Evolutionary conservation across 345 rosid species (phyloP).

Genomic region (Citrus cavaleriei): DNA sequence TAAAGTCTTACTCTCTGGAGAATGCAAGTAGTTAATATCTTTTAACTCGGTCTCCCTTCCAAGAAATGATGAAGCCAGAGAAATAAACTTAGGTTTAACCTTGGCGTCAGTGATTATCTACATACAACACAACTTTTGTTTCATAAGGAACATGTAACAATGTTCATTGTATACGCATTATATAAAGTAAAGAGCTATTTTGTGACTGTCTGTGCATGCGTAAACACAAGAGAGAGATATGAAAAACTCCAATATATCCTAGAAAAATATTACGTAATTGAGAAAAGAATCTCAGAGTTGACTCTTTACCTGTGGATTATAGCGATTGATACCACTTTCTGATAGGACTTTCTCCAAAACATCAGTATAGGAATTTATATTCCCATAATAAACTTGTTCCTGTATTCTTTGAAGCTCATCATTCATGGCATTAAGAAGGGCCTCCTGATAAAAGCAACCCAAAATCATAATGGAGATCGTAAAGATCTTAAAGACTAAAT

Average conservation of each 20-base stretch:
- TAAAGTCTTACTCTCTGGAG: conserved; percentile 60
- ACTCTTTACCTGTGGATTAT: conserved; percentile 77
- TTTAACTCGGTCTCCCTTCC: conserved; percentile 56
- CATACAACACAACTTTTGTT: conserved; percentile 16
- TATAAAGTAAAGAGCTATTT: neutral
- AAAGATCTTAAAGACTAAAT: neutral
- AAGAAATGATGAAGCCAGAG: conserved; percentile 60
- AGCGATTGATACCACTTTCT: conserved; percentile 86
- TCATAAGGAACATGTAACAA: neutral
- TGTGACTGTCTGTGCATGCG: neutral
- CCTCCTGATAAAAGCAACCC: conserved; percentile 53
- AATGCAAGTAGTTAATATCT: conserved; percentile 80
- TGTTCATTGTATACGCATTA: neutral
- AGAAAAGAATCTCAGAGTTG: conserved; percentile 10
- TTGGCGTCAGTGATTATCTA: conserved; percentile 71
- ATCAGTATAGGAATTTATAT: conserved; percentile 77
- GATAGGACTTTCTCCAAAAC: conserved; percentile 81
- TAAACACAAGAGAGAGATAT: neutral
- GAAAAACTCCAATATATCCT: neutral
- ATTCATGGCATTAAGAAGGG: conserved; percentile 88
- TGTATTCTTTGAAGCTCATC: conserved; percentile 93
- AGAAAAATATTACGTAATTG: neutral
- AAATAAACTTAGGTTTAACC: conserved; percentile 59
- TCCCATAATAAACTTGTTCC: conserved; percentile 94
- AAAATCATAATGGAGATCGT: neutral